Percentiles rank a stretch among this genome's conserved stretches.
phyloP scores from a whole-genome alignment of 352 stramenopile species.

The Pythium apleroticum region DNA sequence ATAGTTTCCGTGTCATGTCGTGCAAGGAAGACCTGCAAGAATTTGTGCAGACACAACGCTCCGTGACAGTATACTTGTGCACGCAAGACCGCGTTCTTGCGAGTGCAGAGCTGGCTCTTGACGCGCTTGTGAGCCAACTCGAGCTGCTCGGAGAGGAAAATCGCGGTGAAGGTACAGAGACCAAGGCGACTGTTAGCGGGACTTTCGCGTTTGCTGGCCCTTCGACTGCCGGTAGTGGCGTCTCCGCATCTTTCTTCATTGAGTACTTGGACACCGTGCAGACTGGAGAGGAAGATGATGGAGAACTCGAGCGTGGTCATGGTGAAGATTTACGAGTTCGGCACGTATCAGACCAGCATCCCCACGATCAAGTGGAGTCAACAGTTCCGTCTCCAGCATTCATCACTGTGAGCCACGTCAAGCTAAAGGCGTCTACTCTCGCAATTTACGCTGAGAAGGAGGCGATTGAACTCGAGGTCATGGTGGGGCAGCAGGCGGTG shows the following conservation, averaged over 20 bases:
- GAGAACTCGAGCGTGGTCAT: neutral
- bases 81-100: constrained; percentile 63
- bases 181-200: neutral
- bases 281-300: neutral
- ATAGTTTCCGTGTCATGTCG: constrained; percentile 69
- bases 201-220: neutral
- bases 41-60: constrained; percentile 34
- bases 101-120: constrained; percentile 55
- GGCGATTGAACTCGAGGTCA: constrained; percentile 39
- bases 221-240: neutral
- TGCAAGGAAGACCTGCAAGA: constrained; percentile 43
- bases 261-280: neutral
- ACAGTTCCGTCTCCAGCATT: neutral
- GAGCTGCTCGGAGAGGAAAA: constrained; percentile 11
- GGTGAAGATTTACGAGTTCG: too few relatives aligned
- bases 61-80: constrained; percentile 66
- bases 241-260: neutral
- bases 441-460: constrained; percentile 35
- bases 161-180: neutral
- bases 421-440: constrained; percentile 30
- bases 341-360: too few relatives aligned
- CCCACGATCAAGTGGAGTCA: neutral
- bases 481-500: constrained; percentile 23
- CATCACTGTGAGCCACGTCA: constrained; percentile 38
- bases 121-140: constrained; percentile 28